Evolutionary conservation across 2,329 filamentous ascomycete species (phyloP), one percentile per base, ranked within the genome.

Genomic region (Penicillium sclerotiorum): DNA sequence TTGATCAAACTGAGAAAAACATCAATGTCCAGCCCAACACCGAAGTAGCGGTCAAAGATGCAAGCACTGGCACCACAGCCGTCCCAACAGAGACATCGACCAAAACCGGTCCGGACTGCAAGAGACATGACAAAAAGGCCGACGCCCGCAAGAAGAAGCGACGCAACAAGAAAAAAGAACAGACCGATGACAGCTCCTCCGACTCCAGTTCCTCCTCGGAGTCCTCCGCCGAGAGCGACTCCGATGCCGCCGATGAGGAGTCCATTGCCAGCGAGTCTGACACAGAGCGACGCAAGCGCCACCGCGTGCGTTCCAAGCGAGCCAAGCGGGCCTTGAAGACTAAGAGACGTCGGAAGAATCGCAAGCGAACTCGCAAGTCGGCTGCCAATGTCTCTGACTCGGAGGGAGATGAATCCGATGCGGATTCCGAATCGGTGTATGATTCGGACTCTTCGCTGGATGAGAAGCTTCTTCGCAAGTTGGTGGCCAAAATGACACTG

Each of bases 311-410:
- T 47, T 60, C 65, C 43, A 76, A 74, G 55, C 75, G 68, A 35
- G 44, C 62, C 5, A 72, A 63, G 30, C 68, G 69, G 48, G 50
- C 58, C 1, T 51, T 59, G 25, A 71, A 66, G 36, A 57, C 64
- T 21, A 53, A 55, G 25, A 53, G 56, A 17, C 48, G n/a, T n/a
- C n/a, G 50, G 8, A 61, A 58, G 43, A 69, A 73, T 61, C 71
- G 68, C 35, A 77, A 72, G 62, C 62, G 66, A 36, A 72, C 69
- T 49, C 57, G 68, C 7, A 68, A 61, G 66, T 70, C 62, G 61
- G 62, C 56, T 52, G 67, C 18, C 3, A 41, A 50, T 12, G 51
- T 49, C 15, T 49, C 55, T 8, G 49, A 50, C 8, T 43, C 50
- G 1, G 49, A 59, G 17, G 54, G 56, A 4, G 45, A 47, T 3